Percentiles rank a stretch among this genome's conserved stretches.
These are phyloP conservation scores for Kwoniella shandongensis DNA, from an alignment of 768 basidiomycete species.

Conservation along the genomic window DNA sequence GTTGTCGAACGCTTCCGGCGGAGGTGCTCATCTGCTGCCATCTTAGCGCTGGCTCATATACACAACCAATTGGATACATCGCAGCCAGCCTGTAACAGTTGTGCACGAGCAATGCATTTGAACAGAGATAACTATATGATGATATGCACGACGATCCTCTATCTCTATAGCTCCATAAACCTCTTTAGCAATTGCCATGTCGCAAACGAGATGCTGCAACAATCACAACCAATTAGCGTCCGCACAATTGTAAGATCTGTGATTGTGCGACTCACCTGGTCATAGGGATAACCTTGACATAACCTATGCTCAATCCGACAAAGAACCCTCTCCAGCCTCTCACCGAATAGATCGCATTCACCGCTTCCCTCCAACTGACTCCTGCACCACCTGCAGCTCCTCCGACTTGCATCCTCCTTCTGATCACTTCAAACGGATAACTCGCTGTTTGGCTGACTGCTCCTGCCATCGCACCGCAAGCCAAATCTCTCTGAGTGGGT, in stretches of 20 bases:
- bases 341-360: slow-evolving; percentile 63
- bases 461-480: slow-evolving; percentile 82
- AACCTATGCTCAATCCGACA: slow-evolving; percentile 86
- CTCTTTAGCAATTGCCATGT: slow-evolving; percentile 84
- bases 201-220: slow-evolving; percentile 72
- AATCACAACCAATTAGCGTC: background rate
- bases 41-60: too few relatives aligned
- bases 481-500: slow-evolving; percentile 66
- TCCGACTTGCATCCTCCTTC: slow-evolving; percentile 92
- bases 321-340: slow-evolving; percentile 87
- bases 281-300: slow-evolving; percentile 93
- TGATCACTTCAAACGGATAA: slow-evolving; percentile 91
- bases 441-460: slow-evolving; percentile 81
- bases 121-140: background rate
- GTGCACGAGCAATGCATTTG: background rate
- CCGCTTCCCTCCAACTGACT: slow-evolving; percentile 77
- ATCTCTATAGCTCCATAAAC: slow-evolving; percentile 54
- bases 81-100: too few relatives aligned
- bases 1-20: too few relatives aligned
- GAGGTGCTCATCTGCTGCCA: too few relatives aligned
- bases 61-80: too few relatives aligned
- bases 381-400: slow-evolving; percentile 68
- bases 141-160: background rate
- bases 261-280: slow-evolving; percentile 56
- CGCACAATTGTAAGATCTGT: background rate